A percentile compares a stretch with the other conserved stretches of the same genome.
Conservation (phyloP, 805 yeast genomes). For the Saccharomycopsis sp. region DNA sequence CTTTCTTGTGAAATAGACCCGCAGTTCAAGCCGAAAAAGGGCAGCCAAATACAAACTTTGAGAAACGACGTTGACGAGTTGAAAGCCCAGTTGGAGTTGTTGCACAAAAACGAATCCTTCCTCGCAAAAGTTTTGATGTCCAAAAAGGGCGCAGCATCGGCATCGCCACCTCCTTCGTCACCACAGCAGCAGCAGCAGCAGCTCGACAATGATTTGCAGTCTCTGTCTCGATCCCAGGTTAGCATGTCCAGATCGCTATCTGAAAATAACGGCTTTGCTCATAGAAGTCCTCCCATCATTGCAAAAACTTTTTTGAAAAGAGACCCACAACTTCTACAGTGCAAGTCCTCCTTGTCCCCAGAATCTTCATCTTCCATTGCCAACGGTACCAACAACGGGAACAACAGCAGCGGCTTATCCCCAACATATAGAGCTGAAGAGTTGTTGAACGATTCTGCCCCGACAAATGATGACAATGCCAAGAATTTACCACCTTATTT, state of each 20-base stretch:
- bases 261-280: background rate
- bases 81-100: slow-evolving; percentile 58
- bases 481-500: slow-evolving; percentile 35
- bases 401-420: no score
- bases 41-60: slow-evolving; percentile 77
- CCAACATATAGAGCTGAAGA: slow-evolving; percentile 24
- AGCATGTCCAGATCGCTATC: slow-evolving; percentile 6
- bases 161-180: background rate
- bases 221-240: background rate
- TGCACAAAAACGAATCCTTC: slow-evolving; percentile 56
- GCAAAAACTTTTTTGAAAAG: slow-evolving; percentile 38
- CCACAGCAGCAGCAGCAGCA: no score
- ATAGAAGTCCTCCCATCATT: slow-evolving; percentile 5
- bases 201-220: no score
- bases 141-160: slow-evolving; percentile 12
- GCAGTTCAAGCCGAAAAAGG: slow-evolving; percentile 82
- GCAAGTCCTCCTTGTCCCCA: slow-evolving; percentile 1
- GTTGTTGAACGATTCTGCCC: slow-evolving; percentile 36
- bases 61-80: slow-evolving; percentile 80
- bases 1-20: slow-evolving; percentile 85
- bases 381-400: background rate
- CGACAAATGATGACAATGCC: slow-evolving; percentile 29
- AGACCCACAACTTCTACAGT: slow-evolving; percentile 33
- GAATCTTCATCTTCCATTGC: background rate
- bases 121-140: slow-evolving; percentile 51